A percentile compares a stretch with the other conserved stretches of the same genome.
phyloP scores from a whole-genome alignment of 176 grass and related monocot species.

The Lolium multiflorum region DNA sequence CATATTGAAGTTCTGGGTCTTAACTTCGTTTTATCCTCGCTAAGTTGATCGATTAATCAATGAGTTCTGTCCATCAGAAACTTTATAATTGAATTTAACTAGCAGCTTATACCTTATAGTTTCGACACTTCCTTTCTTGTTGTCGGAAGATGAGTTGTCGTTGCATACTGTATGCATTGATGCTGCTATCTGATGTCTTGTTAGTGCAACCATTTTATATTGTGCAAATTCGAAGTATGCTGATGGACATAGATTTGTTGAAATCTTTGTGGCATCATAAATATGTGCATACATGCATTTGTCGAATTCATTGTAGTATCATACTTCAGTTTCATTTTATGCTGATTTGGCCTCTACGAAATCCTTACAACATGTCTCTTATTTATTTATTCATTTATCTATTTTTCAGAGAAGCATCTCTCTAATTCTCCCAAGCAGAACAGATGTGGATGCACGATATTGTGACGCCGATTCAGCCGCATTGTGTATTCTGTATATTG shows the following conservation, averaged over 20 bases:
- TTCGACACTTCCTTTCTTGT: not conserved
- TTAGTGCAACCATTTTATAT: not conserved
- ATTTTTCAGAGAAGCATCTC: conserved; percentile 65
- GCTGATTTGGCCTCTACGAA: not conserved
- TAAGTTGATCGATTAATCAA: conserved; percentile 13
- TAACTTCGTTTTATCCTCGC: not conserved
- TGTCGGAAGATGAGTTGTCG: not conserved
- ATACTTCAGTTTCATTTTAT: conserved; percentile 21
- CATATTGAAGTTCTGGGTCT: not conserved
- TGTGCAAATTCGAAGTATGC: not conserved
- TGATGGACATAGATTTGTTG: not conserved
- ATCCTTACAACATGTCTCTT: not conserved
- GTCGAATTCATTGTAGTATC: not conserved
- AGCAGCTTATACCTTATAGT: not conserved
- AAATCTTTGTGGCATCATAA: not conserved
- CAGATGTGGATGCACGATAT: conserved; percentile 74
- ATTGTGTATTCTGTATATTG: conserved; percentile 51
- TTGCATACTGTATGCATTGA: conserved; percentile 17
- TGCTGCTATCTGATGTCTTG: conserved; percentile 10
- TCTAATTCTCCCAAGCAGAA: conserved; percentile 52
- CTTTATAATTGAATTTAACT: conserved; percentile 4
- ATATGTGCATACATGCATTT: not conserved
- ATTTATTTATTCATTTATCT: not conserved
- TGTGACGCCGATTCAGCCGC: conserved; percentile 46
- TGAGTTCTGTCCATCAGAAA: not conserved